These are phyloP conservation scores for Talaromyces wortmannii DNA, from an alignment of 495 filamentous ascomycete genomes.

Conservation along the genomic window DNA sequence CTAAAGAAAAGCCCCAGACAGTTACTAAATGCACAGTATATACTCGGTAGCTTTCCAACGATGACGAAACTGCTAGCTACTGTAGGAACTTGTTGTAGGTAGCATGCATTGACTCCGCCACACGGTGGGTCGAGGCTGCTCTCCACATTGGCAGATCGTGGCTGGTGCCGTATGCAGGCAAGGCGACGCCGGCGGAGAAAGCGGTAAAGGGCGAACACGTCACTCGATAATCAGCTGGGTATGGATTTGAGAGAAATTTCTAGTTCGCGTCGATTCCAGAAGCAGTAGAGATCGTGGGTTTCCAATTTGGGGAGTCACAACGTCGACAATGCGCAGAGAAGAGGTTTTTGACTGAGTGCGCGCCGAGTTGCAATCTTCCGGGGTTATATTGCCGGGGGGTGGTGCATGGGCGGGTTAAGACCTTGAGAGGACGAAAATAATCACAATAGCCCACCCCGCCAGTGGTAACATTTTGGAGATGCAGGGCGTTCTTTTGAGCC, in stretches of 20 bases:
- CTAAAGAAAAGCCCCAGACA: background rate
- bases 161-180: slow-evolving; percentile 6
- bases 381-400: slow-evolving; percentile 2
- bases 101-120: slow-evolving; percentile 4
- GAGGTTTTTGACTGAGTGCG: background rate
- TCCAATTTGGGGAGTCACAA: background rate
- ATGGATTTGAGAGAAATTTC: background rate
- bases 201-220: slow-evolving; percentile 1
- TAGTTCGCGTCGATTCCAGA: background rate
- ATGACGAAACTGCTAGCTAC: background rate
- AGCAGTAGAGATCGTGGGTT: background rate
- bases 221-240: slow-evolving; percentile 3
- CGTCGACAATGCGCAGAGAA: background rate
- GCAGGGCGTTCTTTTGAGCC: background rate
- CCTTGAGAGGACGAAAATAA: background rate
- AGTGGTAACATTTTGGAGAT: slow-evolving; percentile 1
- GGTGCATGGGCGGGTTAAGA: background rate
- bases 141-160: slow-evolving; percentile 5
- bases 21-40: slow-evolving; percentile 1
- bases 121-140: background rate
- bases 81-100: background rate
- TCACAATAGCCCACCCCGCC: background rate
- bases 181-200: slow-evolving; percentile 2
- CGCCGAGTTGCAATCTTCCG: background rate
- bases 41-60: background rate